phyloP scores from a whole-genome alignment of 2,329 filamentous ascomycete species.

The Epichloe sibirici region DNA sequence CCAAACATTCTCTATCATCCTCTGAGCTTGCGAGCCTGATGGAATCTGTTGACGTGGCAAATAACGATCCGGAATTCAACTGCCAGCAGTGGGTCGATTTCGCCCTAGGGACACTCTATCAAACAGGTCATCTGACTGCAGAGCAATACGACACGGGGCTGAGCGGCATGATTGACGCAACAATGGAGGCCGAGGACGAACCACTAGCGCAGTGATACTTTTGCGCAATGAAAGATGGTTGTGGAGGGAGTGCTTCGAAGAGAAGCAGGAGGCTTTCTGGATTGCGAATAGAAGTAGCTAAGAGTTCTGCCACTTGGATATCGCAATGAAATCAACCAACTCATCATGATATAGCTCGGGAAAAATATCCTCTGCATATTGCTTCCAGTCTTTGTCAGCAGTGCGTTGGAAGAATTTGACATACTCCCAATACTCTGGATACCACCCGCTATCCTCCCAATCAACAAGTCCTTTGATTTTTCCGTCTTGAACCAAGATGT shows the following conservation, averaged over 20 bases:
- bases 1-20: neutral
- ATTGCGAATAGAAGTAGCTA: constrained; percentile 1
- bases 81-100: constrained; percentile 6
- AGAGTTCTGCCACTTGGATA: constrained; percentile 13
- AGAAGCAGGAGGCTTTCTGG: too few species aligned
- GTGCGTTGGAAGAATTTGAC: constrained; percentile 19
- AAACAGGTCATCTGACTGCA: constrained; percentile 1
- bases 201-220: constrained; percentile 9
- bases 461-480: constrained; percentile 30
- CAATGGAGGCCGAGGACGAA: constrained; percentile 6
- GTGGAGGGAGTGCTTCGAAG: neutral
- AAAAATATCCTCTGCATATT: constrained; percentile 15
- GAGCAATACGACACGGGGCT: constrained; percentile 5
- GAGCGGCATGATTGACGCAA: constrained; percentile 6
- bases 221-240: neutral
- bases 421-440: constrained; percentile 30
- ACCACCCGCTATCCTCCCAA: constrained; percentile 36
- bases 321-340: constrained; percentile 13
- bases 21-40: neutral
- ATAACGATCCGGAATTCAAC: constrained; percentile 6
- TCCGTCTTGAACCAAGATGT: constrained; percentile 29
- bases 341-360: constrained; percentile 14
- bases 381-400: constrained; percentile 11
- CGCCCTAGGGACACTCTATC: constrained; percentile 1
- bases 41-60: neutral